These are phyloP conservation scores for Paramecium octaurelia DNA, from an alignment of 73 alveolate genomes.

Conservation along the genomic window DNA sequence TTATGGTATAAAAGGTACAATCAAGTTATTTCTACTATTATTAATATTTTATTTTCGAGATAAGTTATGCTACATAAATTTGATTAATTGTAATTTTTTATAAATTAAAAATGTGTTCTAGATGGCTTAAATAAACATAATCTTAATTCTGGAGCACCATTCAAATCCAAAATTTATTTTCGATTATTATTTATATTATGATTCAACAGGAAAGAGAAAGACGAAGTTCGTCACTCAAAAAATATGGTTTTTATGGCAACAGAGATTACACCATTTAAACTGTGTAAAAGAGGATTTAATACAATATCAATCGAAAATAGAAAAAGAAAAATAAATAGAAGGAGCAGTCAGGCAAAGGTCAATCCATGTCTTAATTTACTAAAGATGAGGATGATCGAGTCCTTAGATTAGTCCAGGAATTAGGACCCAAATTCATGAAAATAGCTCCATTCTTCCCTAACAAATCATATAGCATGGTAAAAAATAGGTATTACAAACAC, in stretches of 20 bases:
- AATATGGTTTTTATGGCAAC: not conserved
- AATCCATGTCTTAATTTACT: not conserved
- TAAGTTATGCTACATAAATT: not conserved
- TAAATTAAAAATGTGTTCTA: not conserved
- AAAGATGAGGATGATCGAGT: not conserved
- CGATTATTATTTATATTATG: not conserved
- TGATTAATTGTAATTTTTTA: not conserved
- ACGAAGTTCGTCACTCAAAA: not conserved
- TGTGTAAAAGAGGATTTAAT: not conserved
- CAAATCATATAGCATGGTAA: constrained; percentile 27
- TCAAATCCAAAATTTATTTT: not conserved
- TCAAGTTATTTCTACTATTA: not conserved
- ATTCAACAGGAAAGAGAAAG: not conserved
- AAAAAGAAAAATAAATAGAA: not conserved
- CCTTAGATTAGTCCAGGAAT: not conserved
- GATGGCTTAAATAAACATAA: not conserved
- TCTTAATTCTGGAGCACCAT: not conserved
- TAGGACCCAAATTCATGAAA: constrained; percentile 14
- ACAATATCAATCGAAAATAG: not conserved
- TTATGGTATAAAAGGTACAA: not conserved
- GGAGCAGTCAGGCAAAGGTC: not conserved
- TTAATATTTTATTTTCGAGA: not conserved
- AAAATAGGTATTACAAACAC: constrained; percentile 30
- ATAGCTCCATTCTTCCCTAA: not conserved
- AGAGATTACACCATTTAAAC: not conserved